Evolutionary conservation across 2,329 filamentous ascomycete genomes (phyloP).

Genomic region (Diatrype stigma): DNA sequence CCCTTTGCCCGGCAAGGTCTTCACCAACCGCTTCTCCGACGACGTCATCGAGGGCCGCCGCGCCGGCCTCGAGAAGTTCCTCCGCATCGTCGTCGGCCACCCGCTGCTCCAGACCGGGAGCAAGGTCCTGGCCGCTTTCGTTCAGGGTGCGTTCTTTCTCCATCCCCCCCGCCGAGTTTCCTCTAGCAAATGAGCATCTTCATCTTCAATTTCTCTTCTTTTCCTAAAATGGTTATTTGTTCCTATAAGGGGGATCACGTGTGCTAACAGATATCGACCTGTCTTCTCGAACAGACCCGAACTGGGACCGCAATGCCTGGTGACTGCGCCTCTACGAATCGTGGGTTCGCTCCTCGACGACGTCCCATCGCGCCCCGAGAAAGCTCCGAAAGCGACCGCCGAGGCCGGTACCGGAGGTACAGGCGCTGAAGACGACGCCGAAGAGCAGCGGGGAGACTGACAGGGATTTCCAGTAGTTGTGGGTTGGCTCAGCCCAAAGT

Average conservation of each 20-base stretch:
- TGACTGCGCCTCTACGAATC: constrained; percentile 44
- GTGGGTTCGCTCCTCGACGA: constrained; percentile 19
- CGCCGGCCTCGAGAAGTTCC: constrained; percentile 87
- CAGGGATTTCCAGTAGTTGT: constrained; percentile 8
- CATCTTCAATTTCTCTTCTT: constrained; percentile 2
- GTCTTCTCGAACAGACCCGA: constrained; percentile 54
- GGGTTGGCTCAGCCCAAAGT: too few species aligned
- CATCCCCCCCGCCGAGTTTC: constrained; percentile 1
- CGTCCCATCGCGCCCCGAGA: constrained; percentile 29
- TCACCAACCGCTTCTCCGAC: constrained; percentile 96
- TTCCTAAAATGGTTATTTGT: not conserved
- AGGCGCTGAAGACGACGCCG: constrained; percentile 18
- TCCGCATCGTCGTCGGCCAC: constrained; percentile 97
- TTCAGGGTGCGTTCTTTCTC: constrained; percentile 67
- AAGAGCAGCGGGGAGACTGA: constrained; percentile 16
- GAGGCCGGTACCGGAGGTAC: constrained; percentile 22
- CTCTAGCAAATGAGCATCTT: constrained; percentile 6
- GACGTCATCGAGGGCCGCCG: constrained; percentile 95
- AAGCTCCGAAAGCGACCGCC: constrained; percentile 41
- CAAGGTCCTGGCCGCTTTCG: constrained; percentile 92
- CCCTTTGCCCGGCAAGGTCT: constrained; percentile 92
- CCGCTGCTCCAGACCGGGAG: constrained; percentile 95
- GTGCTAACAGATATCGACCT: constrained; percentile 10
- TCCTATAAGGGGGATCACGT: not conserved
- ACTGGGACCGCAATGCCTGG: constrained; percentile 91